Conservation (phyloP, 164 flowering plant species). For the Paratinospora sagittata region DNA sequence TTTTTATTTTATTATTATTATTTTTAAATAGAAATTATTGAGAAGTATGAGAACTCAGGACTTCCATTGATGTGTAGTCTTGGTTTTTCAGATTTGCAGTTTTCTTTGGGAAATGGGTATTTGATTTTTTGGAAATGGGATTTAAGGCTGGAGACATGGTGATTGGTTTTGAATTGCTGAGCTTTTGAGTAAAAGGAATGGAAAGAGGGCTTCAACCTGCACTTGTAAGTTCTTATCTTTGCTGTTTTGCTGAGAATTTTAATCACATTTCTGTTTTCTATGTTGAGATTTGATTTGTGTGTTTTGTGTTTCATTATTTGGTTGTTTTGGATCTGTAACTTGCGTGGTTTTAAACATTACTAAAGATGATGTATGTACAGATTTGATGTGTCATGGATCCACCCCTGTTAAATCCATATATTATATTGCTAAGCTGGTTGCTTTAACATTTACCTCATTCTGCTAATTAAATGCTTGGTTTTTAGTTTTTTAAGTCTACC, state of each 20-base stretch:
- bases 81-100: too few species aligned
- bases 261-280: neutral
- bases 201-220: conserved; percentile 73
- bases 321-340: neutral
- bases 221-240: conserved; percentile 35
- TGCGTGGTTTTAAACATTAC: neutral
- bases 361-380: neutral
- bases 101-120: conserved; percentile 4
- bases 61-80: too few species aligned
- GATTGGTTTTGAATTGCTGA: conserved; percentile 14
- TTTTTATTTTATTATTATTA: too few species aligned
- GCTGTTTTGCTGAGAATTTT: neutral
- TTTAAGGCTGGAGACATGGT: conserved; percentile 7
- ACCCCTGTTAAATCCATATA: neutral
- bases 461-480: too few species aligned
- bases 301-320: neutral
- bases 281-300: neutral
- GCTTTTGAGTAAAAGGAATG: conserved; percentile 32
- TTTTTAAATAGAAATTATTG: neutral
- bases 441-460: too few species aligned
- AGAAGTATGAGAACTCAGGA: neutral
- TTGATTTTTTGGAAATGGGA: conserved; percentile 4
- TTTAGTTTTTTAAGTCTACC: too few species aligned
- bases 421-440: too few species aligned
- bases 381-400: neutral